A percentile compares a stretch with the other conserved stretches of the same genome.
Evolutionary conservation across 2,329 filamentous ascomycete species (phyloP).

Genomic region (Aspergillus sp.): DNA sequence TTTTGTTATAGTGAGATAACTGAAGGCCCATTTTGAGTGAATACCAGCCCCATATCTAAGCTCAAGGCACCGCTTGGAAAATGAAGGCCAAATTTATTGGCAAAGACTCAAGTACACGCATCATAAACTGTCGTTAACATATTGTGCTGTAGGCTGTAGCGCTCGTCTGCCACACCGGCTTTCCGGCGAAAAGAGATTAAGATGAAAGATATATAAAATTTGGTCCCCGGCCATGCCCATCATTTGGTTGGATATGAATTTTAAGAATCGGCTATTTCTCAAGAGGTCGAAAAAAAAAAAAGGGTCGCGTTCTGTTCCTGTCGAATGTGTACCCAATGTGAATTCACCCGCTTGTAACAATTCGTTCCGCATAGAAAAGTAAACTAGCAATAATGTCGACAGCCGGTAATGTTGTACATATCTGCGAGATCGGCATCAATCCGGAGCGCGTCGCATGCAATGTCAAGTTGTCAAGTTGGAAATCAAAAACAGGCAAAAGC

Average conservation of each 20-base stretch:
- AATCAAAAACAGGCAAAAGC: not conserved
- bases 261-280: not conserved
- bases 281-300: not conserved
- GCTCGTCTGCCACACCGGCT: constrained; percentile 3
- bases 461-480: constrained; percentile 5
- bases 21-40: not conserved
- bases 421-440: constrained; percentile 24
- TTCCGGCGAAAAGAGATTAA: constrained; percentile 2
- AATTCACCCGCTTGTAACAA: constrained; percentile 5
- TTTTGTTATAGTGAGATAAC: not conserved
- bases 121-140: constrained; percentile 16
- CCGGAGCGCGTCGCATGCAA: constrained; percentile 20
- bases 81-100: not conserved
- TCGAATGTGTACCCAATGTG: not conserved
- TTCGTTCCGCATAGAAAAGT: constrained; percentile 1
- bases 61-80: not conserved
- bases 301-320: not conserved
- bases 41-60: not conserved
- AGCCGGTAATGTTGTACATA: constrained; percentile 23
- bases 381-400: constrained; percentile 16
- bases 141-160: constrained; percentile 9
- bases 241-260: not conserved
- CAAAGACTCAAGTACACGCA: constrained; percentile 8
- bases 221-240: not conserved
- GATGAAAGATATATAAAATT: not conserved